These are phyloP conservation scores for Capsicum baccatum DNA, from an alignment of 257 asterid species.

Conservation along the genomic window DNA sequence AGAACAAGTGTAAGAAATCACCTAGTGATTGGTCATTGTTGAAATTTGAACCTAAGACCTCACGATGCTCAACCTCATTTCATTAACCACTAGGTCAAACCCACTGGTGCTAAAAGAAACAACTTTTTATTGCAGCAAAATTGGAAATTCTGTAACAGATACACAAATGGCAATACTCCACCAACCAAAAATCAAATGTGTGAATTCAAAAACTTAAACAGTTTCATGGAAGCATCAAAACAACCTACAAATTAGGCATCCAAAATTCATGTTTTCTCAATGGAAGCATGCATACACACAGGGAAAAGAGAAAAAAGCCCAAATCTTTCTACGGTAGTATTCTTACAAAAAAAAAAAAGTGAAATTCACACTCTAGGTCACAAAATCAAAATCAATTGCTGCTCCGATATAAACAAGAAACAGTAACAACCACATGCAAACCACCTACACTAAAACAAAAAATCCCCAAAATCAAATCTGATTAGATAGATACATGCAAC, in stretches of 20 bases:
- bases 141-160: neutral
- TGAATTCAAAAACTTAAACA: neutral
- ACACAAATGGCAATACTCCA: neutral
- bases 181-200: neutral
- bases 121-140: neutral
- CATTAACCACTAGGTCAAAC: neutral
- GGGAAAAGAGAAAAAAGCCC: neutral
- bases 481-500: conserved; percentile 26
- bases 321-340: neutral
- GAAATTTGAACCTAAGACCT: neutral
- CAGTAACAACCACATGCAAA: neutral
- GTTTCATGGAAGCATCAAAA: conserved; percentile 6
- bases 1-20: neutral
- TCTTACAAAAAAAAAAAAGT: neutral
- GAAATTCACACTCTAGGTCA: neutral
- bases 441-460: neutral
- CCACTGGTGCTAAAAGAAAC: neutral
- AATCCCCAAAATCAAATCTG: neutral
- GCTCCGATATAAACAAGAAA: conserved; percentile 29
- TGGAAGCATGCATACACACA: conserved; percentile 12
- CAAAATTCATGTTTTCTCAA: neutral
- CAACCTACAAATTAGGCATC: neutral
- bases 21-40: neutral
- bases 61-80: neutral
- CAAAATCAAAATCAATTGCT: conserved; percentile 22